These are phyloP conservation scores for Botrytis aclada DNA, from an alignment of 2,329 filamentous ascomycete species.

Conservation along the genomic window DNA sequence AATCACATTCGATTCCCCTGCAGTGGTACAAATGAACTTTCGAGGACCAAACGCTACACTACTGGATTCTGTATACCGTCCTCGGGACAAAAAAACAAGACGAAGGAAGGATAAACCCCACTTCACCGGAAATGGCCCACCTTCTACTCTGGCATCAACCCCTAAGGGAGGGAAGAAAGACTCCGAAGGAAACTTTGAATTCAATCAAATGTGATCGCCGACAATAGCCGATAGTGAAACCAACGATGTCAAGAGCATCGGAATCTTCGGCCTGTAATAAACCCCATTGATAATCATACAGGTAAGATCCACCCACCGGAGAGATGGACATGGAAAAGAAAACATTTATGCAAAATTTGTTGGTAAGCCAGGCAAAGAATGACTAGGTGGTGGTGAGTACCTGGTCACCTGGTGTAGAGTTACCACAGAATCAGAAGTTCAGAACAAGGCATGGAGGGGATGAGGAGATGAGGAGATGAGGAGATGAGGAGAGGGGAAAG, in stretches of 20 bases:
- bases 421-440: neutral
- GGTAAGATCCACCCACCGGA: neutral
- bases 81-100: neutral
- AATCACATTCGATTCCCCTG: neutral
- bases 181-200: neutral
- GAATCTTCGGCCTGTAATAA: neutral
- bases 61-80: neutral
- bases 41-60: neutral
- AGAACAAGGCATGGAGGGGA: neutral
- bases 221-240: conserved; percentile 1
- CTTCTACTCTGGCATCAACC: neutral
- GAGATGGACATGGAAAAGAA: neutral
- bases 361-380: neutral
- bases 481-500: neutral
- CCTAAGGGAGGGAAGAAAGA: neutral
- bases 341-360: neutral
- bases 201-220: neutral
- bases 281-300: neutral
- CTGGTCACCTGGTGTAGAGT: too few species aligned
- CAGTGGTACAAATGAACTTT: neutral
- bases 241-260: neutral
- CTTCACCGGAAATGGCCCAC: neutral
- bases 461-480: neutral
- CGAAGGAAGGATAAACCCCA: neutral
- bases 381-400: neutral